Base-by-base conservation (phyloP, 2,329 filamentous ascomycete species). In the Pseudogymnoascus sp. region DNA sequence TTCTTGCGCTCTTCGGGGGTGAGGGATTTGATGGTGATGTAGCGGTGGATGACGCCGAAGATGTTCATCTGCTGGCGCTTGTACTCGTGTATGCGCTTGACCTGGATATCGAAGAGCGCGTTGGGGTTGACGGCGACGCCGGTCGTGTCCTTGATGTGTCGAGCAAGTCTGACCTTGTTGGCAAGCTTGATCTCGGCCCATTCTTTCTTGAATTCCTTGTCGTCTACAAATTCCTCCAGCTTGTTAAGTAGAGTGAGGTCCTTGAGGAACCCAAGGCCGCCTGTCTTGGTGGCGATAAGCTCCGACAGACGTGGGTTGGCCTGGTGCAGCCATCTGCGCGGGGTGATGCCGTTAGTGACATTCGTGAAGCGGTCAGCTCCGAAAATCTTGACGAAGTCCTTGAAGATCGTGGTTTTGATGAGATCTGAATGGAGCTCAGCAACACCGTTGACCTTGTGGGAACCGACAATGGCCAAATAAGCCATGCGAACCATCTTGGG, bases 401-500 rank as follows among this genome's bases (percentile, higher is more conserved):
- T 97, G 86, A 99, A 97, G 70, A 99, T 96, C n/a, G 95, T 99
- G 0, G 93, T 96, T 81, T 95, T 95, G 81, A 99, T 96, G 64
- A 99, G 82, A 74, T 99, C 95, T 0, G 95, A 99, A 78, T 99
- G 95, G 68, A 99, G 80, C 78, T 99, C 95, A 35, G 95, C 95
- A 36, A 99, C 95, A 75, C 95, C 95, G 70, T 99, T 99, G 80
- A 99, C 93, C 81, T 97, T 99, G 85, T 97, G 95, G 36, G 95
- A 97, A 59, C 95, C 95, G 71, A 99, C 92, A 73, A 97, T 89
- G 67, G 95, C 95, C 61, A 99, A 80, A 76, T 85, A 95, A 1
- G 95, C 95, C 95, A 99, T 99, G 74, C 93, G 89, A 66, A 99
- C 88, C 90, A 97, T 96, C 84, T 97, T 96, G 47, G 93, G 91